A percentile compares a stretch with the other conserved stretches of the same genome.
phyloP scores from a whole-genome alignment of 768 basidiomycete genomes.

The Baorangia bicolor region DNA sequence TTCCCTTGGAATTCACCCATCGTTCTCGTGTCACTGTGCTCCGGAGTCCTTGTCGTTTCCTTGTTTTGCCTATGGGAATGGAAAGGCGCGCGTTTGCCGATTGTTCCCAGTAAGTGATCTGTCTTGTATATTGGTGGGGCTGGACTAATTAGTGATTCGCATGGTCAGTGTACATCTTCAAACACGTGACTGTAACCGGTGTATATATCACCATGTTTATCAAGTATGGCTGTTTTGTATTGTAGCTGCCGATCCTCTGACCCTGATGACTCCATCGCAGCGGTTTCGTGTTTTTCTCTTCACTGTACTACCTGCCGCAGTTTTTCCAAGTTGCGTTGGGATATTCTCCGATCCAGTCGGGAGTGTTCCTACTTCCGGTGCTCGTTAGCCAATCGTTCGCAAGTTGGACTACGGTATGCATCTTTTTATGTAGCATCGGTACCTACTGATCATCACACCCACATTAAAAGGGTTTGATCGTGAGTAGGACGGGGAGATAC shows the following conservation, averaged over 20 bases:
- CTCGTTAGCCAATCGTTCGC: slow-evolving; percentile 62
- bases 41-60: slow-evolving; percentile 50
- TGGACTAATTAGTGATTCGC: background rate
- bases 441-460: background rate
- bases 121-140: background rate
- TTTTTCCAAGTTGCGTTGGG: slow-evolving; percentile 75
- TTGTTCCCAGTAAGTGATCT: slow-evolving; percentile 59
- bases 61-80: slow-evolving; percentile 74
- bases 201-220: slow-evolving; percentile 71
- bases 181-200: slow-evolving; percentile 60
- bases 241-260: background rate
- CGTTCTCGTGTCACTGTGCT: slow-evolving; percentile 58
- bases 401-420: slow-evolving; percentile 52
- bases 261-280: slow-evolving; percentile 28
- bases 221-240: slow-evolving; percentile 40
- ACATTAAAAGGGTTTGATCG: slow-evolving; percentile 49
- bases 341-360: slow-evolving; percentile 60
- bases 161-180: slow-evolving; percentile 69
- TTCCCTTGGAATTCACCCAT: slow-evolving; percentile 71
- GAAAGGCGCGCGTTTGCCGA: slow-evolving; percentile 66
- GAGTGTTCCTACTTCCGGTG: slow-evolving; percentile 67
- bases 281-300: slow-evolving; percentile 61
- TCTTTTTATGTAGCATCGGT: background rate
- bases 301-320: slow-evolving; percentile 71
- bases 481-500: slow-evolving; percentile 66